A percentile compares a stretch with the other conserved stretches of the same genome.
Conservation (phyloP, 1,284 basidiomycete genomes). For the Leccinum variabile region DNA sequence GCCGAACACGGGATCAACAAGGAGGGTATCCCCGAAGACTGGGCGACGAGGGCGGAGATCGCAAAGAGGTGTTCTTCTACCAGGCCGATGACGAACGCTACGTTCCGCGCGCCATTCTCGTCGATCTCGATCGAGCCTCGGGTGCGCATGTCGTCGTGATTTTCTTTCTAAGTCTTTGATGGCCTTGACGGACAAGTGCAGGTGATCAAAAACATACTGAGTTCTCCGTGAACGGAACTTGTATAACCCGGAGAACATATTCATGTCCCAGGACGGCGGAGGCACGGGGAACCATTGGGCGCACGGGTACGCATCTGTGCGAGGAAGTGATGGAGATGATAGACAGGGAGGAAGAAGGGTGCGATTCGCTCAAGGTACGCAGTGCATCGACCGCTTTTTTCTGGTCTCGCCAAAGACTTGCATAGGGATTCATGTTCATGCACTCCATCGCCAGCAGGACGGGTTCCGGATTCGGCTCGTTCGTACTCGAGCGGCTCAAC, state of each 20-base stretch:
- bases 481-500: slow-evolving; percentile 92
- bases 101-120: slow-evolving; percentile 93
- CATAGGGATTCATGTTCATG: slow-evolving; percentile 96
- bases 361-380: slow-evolving; percentile 91
- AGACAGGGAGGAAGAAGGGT: slow-evolving; percentile 97
- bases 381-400: not conserved
- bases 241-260: slow-evolving; percentile 99
- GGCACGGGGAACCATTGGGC: slow-evolving; percentile 93
- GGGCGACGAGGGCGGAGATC: slow-evolving; percentile 91
- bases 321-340: slow-evolving; percentile 99
- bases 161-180: not conserved
- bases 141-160: slow-evolving; percentile 49
- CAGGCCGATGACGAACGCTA: slow-evolving; percentile 99
- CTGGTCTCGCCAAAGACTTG: not conserved
- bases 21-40: slow-evolving; percentile 91
- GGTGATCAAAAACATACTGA: slow-evolving; percentile 96
- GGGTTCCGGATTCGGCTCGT: slow-evolving; percentile 97
- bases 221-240: slow-evolving; percentile 88
- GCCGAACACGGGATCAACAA: slow-evolving; percentile 95
- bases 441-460: slow-evolving; percentile 99
- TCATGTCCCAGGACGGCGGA: slow-evolving; percentile 92
- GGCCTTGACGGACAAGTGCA: slow-evolving; percentile 34
- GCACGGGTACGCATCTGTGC: slow-evolving; percentile 89
- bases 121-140: slow-evolving; percentile 91
- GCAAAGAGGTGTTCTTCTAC: slow-evolving; percentile 99